phyloP scores from a whole-genome alignment of 768 basidiomycete genomes.

The Coprinopsis cinerea region DNA sequence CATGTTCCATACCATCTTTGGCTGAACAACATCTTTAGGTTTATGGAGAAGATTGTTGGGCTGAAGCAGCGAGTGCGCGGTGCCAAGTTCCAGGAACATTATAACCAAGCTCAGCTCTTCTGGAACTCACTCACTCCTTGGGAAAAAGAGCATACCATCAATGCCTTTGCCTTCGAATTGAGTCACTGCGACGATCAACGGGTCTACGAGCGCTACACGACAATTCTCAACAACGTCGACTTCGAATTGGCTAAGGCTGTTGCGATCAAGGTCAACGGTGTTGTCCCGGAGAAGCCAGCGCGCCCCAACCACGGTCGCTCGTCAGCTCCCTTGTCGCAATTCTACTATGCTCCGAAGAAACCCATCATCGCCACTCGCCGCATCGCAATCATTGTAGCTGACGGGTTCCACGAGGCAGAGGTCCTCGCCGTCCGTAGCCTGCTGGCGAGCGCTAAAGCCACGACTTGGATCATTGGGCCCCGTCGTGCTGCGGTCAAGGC shows the following conservation, averaged over 20 bases:
- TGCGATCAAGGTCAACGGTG: slow-evolving; percentile 58
- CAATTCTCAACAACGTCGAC: slow-evolving; percentile 67
- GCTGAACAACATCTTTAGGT: slow-evolving; percentile 28
- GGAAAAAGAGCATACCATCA: slow-evolving; percentile 68
- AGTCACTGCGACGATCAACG: slow-evolving; percentile 73
- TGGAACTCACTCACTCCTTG: slow-evolving; percentile 68
- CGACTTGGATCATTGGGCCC: slow-evolving; percentile 60
- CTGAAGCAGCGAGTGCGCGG: slow-evolving; percentile 60
- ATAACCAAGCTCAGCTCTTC: slow-evolving; percentile 71
- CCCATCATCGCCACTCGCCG: slow-evolving; percentile 62
- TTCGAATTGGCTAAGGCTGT: slow-evolving; percentile 65
- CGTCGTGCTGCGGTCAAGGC: slow-evolving; percentile 51
- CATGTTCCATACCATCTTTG: not conserved
- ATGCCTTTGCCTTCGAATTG: slow-evolving; percentile 77
- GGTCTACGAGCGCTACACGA: slow-evolving; percentile 65
- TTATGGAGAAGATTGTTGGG: slow-evolving; percentile 43
- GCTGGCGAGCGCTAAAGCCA: slow-evolving; percentile 46
- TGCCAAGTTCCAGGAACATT: slow-evolving; percentile 75
- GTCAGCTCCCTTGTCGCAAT: slow-evolving; percentile 54
- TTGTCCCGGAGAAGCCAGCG: slow-evolving; percentile 45
- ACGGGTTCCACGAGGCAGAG: slow-evolving; percentile 63
- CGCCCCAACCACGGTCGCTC: slow-evolving; percentile 53
- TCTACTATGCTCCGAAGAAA: slow-evolving; percentile 43
- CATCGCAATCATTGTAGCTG: slow-evolving; percentile 70
- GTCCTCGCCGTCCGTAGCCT: slow-evolving; percentile 53